phyloP scores from a whole-genome alignment of 805 yeast genomes.

The Monosporozyma aquatica region DNA sequence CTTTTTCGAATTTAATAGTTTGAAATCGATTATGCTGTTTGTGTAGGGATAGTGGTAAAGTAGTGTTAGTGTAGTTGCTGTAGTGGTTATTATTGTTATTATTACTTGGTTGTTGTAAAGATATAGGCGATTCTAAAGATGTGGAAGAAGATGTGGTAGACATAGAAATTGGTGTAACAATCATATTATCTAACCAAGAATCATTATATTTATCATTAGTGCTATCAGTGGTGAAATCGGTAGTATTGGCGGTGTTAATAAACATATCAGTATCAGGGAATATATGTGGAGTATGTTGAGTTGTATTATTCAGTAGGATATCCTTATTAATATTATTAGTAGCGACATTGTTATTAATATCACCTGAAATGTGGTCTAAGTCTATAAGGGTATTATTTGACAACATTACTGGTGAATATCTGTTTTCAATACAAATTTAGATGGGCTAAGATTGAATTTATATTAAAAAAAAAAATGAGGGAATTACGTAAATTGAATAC shows the following conservation, averaged over 20 bases:
- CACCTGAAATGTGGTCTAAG: not conserved
- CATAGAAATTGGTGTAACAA: not conserved
- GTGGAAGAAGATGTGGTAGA: constrained; percentile 1
- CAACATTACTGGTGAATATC: no score
- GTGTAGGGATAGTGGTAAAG: no score
- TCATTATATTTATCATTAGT: not conserved
- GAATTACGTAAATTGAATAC: no score
- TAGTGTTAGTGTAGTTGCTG: no score
- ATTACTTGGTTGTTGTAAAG: not conserved
- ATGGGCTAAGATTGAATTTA: no score
- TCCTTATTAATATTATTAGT: no score
- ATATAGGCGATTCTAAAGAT: not conserved
- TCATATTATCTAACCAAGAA: not conserved
- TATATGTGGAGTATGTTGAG: no score
- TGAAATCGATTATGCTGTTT: not conserved
- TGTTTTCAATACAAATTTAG: no score
- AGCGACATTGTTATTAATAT: no score
- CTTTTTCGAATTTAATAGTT: not conserved
- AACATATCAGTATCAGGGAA: not conserved
- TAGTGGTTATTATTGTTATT: no score
- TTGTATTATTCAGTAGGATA: not conserved
- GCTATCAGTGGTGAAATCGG: not conserved
- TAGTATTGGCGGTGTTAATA: not conserved
- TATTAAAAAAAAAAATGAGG: no score
- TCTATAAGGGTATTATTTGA: not conserved